Evolutionary conservation across 148 eudicot species (phyloP), one percentile per base, ranked within the genome.

Genomic region (Cornus suecica): DNA sequence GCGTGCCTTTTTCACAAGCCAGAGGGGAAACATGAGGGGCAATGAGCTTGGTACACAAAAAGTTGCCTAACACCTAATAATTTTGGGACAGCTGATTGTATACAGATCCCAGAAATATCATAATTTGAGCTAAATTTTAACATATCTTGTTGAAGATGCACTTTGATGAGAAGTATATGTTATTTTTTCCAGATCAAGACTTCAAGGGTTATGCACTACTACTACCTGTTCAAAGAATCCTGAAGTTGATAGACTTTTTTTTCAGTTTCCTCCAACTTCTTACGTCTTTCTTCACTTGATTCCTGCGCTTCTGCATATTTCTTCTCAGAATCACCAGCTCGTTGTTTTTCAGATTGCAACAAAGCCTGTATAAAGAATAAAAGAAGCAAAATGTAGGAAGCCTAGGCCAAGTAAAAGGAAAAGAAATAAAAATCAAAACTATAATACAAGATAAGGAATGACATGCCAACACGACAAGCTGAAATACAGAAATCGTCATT

Each of bases 201-300:
- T 32, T 71, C 34, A 71, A 65, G 48, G 45, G 14, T 69, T 54
- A 31, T 64, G 70, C 63, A 65, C 70, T 31, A 58, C 69, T 68
- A 76, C 66, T 89, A 91, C 99, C 97, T 92, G 82, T 81, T 91
- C 79, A 92, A 77, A 75, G 95, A 88, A 71, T 92, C 92, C 84
- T 95, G 97, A 85, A 92, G 97, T 75, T 89, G 94, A 78, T 80
- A 84, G 77, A 95, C 93, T 91, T 92, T 88, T 85, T 76, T 89
- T 80, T 95, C 97, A 75, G 97, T 90, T 85, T 95, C 99, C 82
- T 91, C 99, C 70, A 92, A 80, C 84, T 88, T 92, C 78, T 82
- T 82, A 56, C 82, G 77, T 75, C 84, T 92, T 74, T 86, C 94
- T 84, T 92, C 92, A 83, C 85, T 86, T 81, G 89, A 85, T 81